Conservation (phyloP, 1,139 yeast genomes). For the Zygosaccharomyces sapae region DNA sequence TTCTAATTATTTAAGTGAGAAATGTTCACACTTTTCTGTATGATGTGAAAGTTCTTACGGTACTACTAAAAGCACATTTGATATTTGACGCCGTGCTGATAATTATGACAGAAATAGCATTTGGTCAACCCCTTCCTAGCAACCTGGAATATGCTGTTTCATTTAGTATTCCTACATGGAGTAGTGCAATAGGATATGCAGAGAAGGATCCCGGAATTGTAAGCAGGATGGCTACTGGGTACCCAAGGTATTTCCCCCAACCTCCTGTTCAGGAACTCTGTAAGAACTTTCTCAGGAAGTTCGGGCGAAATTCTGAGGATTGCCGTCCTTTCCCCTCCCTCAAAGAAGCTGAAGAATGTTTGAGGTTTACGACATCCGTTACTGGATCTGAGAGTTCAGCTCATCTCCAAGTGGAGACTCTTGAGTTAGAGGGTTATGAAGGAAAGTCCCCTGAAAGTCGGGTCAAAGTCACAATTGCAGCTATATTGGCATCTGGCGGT, state of each 20-base stretch:
- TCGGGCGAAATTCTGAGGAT: constrained; percentile 10
- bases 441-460: background rate
- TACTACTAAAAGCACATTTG: too few species aligned
- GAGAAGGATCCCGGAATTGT: constrained; percentile 14
- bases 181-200: constrained; percentile 15
- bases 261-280: constrained; percentile 17
- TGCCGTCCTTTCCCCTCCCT: constrained; percentile 19
- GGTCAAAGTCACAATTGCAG: constrained; percentile 11
- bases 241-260: constrained; percentile 19
- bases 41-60: too few species aligned
- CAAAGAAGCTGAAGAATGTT: constrained; percentile 10
- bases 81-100: background rate
- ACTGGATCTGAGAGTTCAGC: constrained; percentile 14
- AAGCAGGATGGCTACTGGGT: constrained; percentile 17
- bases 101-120: constrained; percentile 17
- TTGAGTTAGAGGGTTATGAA: constrained; percentile 2
- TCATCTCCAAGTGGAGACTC: constrained; percentile 12
- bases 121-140: constrained; percentile 18
- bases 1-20: too few species aligned
- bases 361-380: constrained; percentile 11
- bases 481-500: constrained; percentile 15
- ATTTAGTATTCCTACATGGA: constrained; percentile 19
- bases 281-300: constrained; percentile 11
- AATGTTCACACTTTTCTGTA: too few species aligned
- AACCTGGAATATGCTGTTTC: constrained; percentile 19